Percentiles rank a stretch among this genome's conserved stretches.
These are phyloP conservation scores for Dujonia santamariae DNA, from an alignment of 1,139 yeast species.

Conservation along the genomic window DNA sequence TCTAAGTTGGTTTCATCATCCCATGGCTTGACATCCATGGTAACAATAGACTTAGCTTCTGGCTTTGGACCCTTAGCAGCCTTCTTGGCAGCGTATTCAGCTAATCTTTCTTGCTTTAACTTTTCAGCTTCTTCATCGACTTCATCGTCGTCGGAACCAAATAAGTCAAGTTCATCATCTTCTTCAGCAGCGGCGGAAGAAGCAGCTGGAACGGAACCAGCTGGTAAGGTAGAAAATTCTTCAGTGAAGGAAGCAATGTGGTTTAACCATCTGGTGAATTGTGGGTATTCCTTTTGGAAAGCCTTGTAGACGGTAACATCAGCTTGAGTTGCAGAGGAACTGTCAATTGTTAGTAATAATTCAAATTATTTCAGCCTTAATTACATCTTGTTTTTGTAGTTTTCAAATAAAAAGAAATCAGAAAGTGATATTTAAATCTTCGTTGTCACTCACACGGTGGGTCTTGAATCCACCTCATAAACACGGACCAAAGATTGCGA, in stretches of 20 bases:
- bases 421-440: conserved; percentile 46
- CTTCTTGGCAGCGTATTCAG: conserved; percentile 97
- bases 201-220: conserved; percentile 60
- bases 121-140: conserved; percentile 97
- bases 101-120: conserved; percentile 94
- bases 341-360: conserved; percentile 32
- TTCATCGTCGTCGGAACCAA: conserved; percentile 92
- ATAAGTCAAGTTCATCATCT: conserved; percentile 88
- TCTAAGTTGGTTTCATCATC: conserved; percentile 98
- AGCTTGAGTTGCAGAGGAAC: conserved; percentile 89
- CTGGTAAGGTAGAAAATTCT: conserved; percentile 82
- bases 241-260: conserved; percentile 91
- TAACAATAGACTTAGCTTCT: conserved; percentile 96
- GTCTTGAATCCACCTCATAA: conserved; percentile 92
- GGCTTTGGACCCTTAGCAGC: conserved; percentile 97
- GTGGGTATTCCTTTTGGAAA: conserved; percentile 90
- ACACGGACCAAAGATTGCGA: conserved; percentile 87
- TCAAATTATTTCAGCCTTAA: background rate
- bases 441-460: conserved; percentile 88
- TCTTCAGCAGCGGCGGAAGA: conserved; percentile 70
- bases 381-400: conserved; percentile 1
- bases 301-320: conserved; percentile 94
- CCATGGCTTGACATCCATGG: conserved; percentile 99
- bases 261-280: conserved; percentile 97
- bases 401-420: conserved; percentile 23